Base-by-base conservation (phyloP, 352 stramenopile species). In the Phytophthora meadii region DNA sequence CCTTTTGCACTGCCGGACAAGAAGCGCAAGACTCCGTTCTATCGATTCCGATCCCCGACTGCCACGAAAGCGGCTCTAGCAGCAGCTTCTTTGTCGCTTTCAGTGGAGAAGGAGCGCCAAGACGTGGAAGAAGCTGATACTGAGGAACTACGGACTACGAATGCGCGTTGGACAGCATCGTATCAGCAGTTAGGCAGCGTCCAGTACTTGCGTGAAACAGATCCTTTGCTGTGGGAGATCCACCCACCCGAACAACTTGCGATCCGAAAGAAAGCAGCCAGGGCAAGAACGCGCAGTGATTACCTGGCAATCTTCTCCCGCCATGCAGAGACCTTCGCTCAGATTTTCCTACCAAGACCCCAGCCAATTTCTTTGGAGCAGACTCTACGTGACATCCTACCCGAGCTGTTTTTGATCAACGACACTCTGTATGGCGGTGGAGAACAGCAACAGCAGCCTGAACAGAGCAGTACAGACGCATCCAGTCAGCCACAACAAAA, bases 221-320 rank as follows among this genome's bases (percentile, higher is more conserved):
- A 94, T 59, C 83, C 86, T 17, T 61, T 94, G 40, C 55, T 94
- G n/a, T 92, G 86, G 86, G 83, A 94, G 46, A 92, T 92, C 55
- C 82, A 94, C 34, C 86, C 86, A n/a, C 74, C 86, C 28, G 86
- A 92, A 52, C 86, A 92, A 56, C 76, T 81, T 28, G 72, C 73
- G 19, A 92, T 94, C 61, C 76, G 82, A 19, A 94, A 94, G 56
- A 84, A 84, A 17, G 83, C 84, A 5, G 64, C 79, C 12, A 50
- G 77, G 19, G 85, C 85, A 0, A 72, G 76, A 28, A 87, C 82
- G 0, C 68, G 71, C 5, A 48, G 61, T 32, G 85, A 93, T 56
- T 93, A 93, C 49, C 51, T 89, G n/a, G 63, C 72, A 6, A 89
- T 93, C 48, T 77, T 93, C 34, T 72, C 72, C 22, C 88, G 89